Percentiles rank a stretch among this genome's conserved stretches.
phyloP scores from a whole-genome alignment of 2,329 filamentous ascomycete genomes.

The Paecilomyces sp. region DNA sequence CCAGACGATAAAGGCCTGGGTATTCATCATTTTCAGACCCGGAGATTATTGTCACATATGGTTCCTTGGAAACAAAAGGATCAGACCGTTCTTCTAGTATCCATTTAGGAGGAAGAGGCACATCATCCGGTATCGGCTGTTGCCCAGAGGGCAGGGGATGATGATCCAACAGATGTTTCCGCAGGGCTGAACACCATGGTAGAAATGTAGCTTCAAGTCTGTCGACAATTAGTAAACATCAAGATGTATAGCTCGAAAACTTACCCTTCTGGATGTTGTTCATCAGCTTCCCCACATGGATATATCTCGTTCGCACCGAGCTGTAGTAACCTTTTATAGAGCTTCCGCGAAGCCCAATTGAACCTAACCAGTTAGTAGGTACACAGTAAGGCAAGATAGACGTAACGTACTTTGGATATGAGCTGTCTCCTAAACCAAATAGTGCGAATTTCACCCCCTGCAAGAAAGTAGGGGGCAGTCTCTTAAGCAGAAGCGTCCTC shows the following conservation, averaged over 20 bases:
- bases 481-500: slow-evolving; percentile 74
- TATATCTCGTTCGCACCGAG: slow-evolving; percentile 73
- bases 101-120: slow-evolving; percentile 70
- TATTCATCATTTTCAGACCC: slow-evolving; percentile 8
- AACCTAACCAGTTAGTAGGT: slow-evolving; percentile 49
- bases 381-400: neutral
- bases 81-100: slow-evolving; percentile 32
- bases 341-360: slow-evolving; percentile 86
- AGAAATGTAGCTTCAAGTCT: slow-evolving; percentile 78
- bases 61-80: neutral
- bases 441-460: slow-evolving; percentile 65
- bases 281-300: slow-evolving; percentile 78
- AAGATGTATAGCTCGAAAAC: slow-evolving; percentile 13
- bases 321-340: slow-evolving; percentile 76
- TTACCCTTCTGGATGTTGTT: slow-evolving; percentile 87
- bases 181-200: slow-evolving; percentile 66
- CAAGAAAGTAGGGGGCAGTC: slow-evolving; percentile 65
- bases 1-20: slow-evolving; percentile 20
- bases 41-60: neutral
- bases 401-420: slow-evolving; percentile 71
- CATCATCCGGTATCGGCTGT: slow-evolving; percentile 64
- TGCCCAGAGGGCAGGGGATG: slow-evolving; percentile 64
- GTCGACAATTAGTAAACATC: slow-evolving; percentile 1
- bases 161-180: slow-evolving; percentile 56
- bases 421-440: slow-evolving; percentile 90